A percentile compares a stretch with the other conserved stretches of the same genome.
These are phyloP conservation scores for Alnus glutinosa DNA, from an alignment of 306 rosid species.

Conservation along the genomic window DNA sequence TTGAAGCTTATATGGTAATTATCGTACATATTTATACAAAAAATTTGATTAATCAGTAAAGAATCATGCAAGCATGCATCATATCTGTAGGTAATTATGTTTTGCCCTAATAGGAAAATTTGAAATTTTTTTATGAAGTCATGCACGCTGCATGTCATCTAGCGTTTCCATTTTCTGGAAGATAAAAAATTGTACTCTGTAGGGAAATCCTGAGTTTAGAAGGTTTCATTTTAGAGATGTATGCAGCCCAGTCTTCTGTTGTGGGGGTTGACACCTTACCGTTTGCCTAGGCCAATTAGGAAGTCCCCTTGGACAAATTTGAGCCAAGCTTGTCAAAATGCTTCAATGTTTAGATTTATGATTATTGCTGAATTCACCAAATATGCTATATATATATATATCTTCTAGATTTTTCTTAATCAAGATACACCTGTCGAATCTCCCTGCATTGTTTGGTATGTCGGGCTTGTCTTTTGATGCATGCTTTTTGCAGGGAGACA, in stretches of 20 bases:
- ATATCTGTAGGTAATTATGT: constrained; percentile 2
- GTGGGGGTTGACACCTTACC: background rate
- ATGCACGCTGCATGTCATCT: background rate
- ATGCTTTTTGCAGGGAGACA: constrained; percentile 76
- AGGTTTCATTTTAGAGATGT: background rate
- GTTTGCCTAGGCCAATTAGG: constrained; percentile 10
- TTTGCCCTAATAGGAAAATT: background rate
- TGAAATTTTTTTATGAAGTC: background rate
- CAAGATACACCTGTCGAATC: constrained; percentile 8
- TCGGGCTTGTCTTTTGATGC: constrained; percentile 11
- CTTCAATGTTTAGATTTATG: constrained; percentile 9
- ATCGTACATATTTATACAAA: constrained; percentile 6
- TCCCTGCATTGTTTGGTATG: constrained; percentile 1
- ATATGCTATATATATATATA: constrained; percentile 12
- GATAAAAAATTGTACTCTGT: background rate
- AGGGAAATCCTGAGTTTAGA: background rate
- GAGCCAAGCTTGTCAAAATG: background rate
- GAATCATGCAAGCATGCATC: constrained; percentile 4
- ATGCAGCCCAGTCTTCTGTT: background rate
- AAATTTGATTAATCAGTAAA: background rate
- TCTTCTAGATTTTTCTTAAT: constrained; percentile 10
- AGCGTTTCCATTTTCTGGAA: background rate
- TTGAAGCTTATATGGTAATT: constrained; percentile 80
- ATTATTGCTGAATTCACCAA: background rate
- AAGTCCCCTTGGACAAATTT: constrained; percentile 3